These are phyloP conservation scores for Xylaria nigripes DNA, from an alignment of 495 filamentous ascomycete genomes.

Conservation along the genomic window DNA sequence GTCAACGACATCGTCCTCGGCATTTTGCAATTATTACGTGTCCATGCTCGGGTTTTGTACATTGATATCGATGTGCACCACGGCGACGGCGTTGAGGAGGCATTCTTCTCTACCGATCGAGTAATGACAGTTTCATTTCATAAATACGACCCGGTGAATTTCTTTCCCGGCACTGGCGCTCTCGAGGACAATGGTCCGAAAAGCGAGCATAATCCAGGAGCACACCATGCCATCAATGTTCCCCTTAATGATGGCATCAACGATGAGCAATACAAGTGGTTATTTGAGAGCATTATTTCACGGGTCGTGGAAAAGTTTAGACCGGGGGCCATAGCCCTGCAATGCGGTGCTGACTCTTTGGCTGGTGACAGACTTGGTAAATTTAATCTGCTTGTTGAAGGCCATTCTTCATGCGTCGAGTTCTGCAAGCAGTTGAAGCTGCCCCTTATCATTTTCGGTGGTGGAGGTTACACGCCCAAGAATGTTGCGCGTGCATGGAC, in stretches of 20 bases:
- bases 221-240: conserved; percentile 93
- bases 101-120: conserved; percentile 92
- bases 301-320: conserved; percentile 66
- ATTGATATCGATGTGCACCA: conserved; percentile 98
- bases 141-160: conserved; percentile 82
- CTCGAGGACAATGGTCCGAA: conserved; percentile 83
- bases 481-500: conserved; percentile 96
- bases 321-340: conserved; percentile 82
- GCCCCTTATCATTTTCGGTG: conserved; percentile 83
- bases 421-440: conserved; percentile 71
- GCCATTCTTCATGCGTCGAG: conserved; percentile 84
- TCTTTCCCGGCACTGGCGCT: conserved; percentile 93
- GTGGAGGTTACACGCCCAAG: conserved; percentile 93
- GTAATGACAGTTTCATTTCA: conserved; percentile 96
- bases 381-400: conserved; percentile 93
- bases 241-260: conserved; percentile 93
- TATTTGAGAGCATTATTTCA: conserved; percentile 76
- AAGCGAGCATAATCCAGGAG: conserved; percentile 78
- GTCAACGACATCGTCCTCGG: conserved; percentile 97
- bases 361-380: conserved; percentile 88
- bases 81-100: conserved; percentile 93
- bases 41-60: conserved; percentile 89
- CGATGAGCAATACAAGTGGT: conserved; percentile 76
- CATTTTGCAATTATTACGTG: conserved; percentile 78
- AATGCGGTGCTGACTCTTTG: conserved; percentile 93